These are phyloP conservation scores for Pythium grandisporangium DNA, from an alignment of 352 stramenopile genomes.

Conservation along the genomic window DNA sequence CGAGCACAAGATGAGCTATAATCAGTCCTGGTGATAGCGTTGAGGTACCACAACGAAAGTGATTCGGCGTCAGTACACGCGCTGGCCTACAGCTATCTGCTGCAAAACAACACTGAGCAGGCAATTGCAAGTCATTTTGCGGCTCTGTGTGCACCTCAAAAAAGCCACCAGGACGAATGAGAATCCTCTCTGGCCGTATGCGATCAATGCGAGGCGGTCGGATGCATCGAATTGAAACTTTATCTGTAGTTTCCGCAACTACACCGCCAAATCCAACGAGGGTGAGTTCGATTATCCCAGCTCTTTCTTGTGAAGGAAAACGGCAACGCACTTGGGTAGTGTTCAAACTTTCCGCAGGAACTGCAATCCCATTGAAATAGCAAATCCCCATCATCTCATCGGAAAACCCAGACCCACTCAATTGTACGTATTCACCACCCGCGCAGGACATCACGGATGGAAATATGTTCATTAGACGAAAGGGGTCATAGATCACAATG, in stretches of 20 bases:
- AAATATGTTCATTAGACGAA: not conserved
- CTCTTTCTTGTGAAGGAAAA: too few species aligned
- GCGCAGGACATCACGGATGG: not conserved
- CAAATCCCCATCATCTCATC: not conserved
- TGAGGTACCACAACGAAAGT: not conserved
- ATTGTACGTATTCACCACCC: not conserved
- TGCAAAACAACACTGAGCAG: not conserved
- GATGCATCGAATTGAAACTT: not conserved
- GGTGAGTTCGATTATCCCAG: too few species aligned
- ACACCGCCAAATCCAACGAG: not conserved
- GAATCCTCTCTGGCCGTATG: not conserved
- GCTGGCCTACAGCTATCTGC: not conserved
- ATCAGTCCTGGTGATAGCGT: too few species aligned
- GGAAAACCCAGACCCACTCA: not conserved
- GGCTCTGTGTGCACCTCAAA: not conserved
- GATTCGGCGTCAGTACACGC: not conserved
- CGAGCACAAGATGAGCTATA: not conserved
- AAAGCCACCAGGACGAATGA: not conserved
- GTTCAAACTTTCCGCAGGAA: too few species aligned
- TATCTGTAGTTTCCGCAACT: not conserved
- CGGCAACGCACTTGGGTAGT: too few species aligned
- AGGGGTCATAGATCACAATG: not conserved
- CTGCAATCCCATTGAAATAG: not conserved
- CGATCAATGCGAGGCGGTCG: not conserved
- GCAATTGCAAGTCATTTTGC: not conserved